phyloP scores from a whole-genome alignment of 202 grass and related monocot species.

The Schoenoplectus triqueter region DNA sequence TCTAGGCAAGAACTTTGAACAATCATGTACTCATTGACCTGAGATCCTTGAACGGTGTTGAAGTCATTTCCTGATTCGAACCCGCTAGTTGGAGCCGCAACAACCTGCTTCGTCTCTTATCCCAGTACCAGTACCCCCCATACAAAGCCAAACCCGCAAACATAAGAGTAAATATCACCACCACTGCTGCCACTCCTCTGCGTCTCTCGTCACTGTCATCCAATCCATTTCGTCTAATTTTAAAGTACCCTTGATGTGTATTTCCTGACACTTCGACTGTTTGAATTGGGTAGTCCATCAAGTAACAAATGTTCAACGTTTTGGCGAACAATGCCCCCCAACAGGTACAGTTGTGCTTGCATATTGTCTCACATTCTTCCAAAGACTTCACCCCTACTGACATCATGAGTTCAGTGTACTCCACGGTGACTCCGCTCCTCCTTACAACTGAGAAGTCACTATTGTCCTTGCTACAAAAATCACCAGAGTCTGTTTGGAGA shows the following conservation, averaged over 20 bases:
- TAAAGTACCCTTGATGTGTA: conserved; percentile 72
- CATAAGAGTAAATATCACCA: conserved; percentile 39
- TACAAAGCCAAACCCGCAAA: conserved; percentile 40
- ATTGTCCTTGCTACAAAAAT: conserved; percentile 45
- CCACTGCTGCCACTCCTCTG: conserved; percentile 25
- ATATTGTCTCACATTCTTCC: conserved; percentile 60
- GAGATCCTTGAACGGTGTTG: conserved; percentile 5
- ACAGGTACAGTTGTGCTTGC: conserved; percentile 70
- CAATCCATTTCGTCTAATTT: conserved; percentile 40
- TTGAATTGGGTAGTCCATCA: conserved; percentile 67
- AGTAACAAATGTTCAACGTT: conserved; percentile 64
- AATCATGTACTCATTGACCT: conserved; percentile 31
- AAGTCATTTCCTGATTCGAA: conserved; percentile 34
- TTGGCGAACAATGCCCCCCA: conserved; percentile 60
- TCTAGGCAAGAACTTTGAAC: neutral
- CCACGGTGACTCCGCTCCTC: conserved; percentile 52
- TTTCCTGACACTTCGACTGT: conserved; percentile 55
- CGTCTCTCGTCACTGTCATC: conserved; percentile 8
- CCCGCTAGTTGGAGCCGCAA: conserved; percentile 18
- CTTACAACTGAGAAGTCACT: conserved; percentile 54
- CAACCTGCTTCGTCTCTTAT: conserved; percentile 3
- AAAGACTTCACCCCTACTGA: conserved; percentile 46
- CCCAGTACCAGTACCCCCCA: conserved; percentile 40
- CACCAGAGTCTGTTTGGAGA: conserved; percentile 43
- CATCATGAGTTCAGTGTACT: conserved; percentile 58